Percentiles rank a stretch among this genome's conserved stretches.
These are phyloP conservation scores for Xylaria grammica DNA, from an alignment of 495 filamentous ascomycete species.

Conservation along the genomic window DNA sequence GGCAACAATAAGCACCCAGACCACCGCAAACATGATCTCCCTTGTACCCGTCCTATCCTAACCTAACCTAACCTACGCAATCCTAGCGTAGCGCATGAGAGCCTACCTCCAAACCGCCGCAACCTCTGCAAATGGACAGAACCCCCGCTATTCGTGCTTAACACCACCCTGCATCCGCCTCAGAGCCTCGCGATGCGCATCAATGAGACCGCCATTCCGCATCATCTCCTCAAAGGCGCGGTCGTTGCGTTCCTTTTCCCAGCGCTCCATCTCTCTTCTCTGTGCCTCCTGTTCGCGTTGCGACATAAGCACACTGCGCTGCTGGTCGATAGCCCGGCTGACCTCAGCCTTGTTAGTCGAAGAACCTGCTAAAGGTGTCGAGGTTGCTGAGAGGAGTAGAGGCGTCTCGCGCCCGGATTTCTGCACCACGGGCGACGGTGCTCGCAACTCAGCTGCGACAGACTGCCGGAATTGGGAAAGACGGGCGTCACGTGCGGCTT, in stretches of 20 bases:
- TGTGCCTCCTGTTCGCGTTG: slow-evolving; percentile 55
- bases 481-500: slow-evolving; percentile 59
- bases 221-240: slow-evolving; percentile 73
- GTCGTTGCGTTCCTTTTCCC: slow-evolving; percentile 52
- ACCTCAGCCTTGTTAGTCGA: slow-evolving; percentile 36
- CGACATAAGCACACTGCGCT: slow-evolving; percentile 46
- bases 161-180: slow-evolving; percentile 65
- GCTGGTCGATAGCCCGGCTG: slow-evolving; percentile 47
- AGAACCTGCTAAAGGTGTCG: slow-evolving; percentile 23
- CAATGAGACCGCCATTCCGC: slow-evolving; percentile 75
- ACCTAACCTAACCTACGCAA: too few species aligned
- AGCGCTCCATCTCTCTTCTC: slow-evolving; percentile 48
- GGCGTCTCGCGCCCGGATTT: slow-evolving; percentile 48
- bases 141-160: slow-evolving; percentile 10
- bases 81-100: neutral
- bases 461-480: slow-evolving; percentile 80
- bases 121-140: neutral
- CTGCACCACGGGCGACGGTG: slow-evolving; percentile 43
- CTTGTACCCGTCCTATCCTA: too few species aligned
- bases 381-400: slow-evolving; percentile 39
- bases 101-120: too few species aligned
- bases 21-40: too few species aligned
- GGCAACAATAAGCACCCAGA: too few species aligned
- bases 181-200: slow-evolving; percentile 81
- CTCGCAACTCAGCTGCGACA: slow-evolving; percentile 66